Percentiles rank a stretch among this genome's conserved stretches.
Evolutionary conservation across 768 basidiomycete genomes (phyloP).

Genomic region (Calocybe gangraenosa): DNA sequence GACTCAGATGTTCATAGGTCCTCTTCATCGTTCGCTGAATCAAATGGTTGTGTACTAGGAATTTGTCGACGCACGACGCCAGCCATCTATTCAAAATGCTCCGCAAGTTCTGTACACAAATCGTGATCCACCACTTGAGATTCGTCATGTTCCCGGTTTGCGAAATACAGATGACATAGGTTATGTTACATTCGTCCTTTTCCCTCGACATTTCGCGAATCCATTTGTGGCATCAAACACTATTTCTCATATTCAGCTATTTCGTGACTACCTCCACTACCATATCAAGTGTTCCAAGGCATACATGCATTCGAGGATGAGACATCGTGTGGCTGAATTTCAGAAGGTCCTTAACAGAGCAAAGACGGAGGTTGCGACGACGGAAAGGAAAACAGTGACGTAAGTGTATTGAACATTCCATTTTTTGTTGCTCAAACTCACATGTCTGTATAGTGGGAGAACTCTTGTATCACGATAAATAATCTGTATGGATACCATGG

Average conservation of each 20-base stretch:
- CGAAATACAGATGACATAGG: constrained; percentile 85
- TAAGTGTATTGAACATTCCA: constrained; percentile 31
- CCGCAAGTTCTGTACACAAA: constrained; percentile 96
- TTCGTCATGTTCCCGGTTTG: constrained; percentile 80
- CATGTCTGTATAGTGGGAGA: constrained; percentile 38
- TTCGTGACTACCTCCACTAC: constrained; percentile 99
- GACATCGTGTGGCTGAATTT: constrained; percentile 91
- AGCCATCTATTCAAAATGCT: constrained; percentile 91
- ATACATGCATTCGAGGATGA: constrained; percentile 98
- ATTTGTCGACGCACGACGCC: constrained; percentile 97
- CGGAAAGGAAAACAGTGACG: constrained; percentile 91
- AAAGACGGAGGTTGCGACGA: constrained; percentile 82
- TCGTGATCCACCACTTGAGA: constrained; percentile 95
- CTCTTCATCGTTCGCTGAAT: constrained; percentile 2
- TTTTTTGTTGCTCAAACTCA: constrained; percentile 1
- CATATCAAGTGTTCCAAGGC: constrained; percentile 99
- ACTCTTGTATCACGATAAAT: constrained; percentile 52
- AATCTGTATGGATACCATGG: constrained; percentile 1
- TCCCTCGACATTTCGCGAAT: constrained; percentile 91
- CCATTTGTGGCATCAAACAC: constrained; percentile 64
- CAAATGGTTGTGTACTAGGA: constrained; percentile 47
- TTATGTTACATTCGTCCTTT: constrained; percentile 97
- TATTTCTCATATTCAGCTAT: constrained; percentile 93
- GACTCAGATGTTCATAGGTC: constrained; percentile 7
- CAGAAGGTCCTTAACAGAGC: constrained; percentile 94